Evolutionary conservation across 176 grass and related monocot genomes (phyloP), one percentile per base, ranked within the genome.

Genomic region (Aegilops longissima): DNA sequence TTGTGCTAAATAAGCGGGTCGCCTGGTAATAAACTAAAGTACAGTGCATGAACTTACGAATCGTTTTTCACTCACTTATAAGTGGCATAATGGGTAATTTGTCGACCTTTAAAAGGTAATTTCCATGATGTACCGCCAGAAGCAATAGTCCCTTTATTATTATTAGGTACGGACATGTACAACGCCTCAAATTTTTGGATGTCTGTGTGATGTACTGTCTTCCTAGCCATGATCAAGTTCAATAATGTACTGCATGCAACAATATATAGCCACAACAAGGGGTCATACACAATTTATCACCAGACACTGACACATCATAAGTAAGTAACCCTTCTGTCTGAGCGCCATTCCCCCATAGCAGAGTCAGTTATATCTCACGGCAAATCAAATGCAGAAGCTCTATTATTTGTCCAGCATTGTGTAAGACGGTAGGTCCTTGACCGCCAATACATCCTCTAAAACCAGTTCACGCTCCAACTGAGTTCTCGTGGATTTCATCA

Each of bases 401-500:
- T 52, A 47, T 87, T 80, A 82, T 76, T 75, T 82, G 66, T 87
- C 88, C 86, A 98, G 77, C 88, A 98, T 96, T 59, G 94, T 94
- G 89, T 94, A 94, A 5, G 96, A 93, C 4, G 96, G 96, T 11
- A 98, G 80, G 66, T 98, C 96, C 73, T 90, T 91, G 42, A 98
- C 87, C 4, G 71, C 80, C 61, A 84, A 16, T 13, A 90, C 82
- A 82, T 98, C 96, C 61, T 96, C 96, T 66, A 96, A 74, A 25
- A 82, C 82, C 30, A 98, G 80, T 79, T 98, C 96, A 3, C 92
- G 91, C 82, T 96, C 96, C 75, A 96, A 63, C 49, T 98, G 96
- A 70, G 61, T 90, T 90, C 88, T 98, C 21, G 94, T 94, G 33
- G 93, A 92, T 79, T 96, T 98, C 90, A 98, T 44, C 30, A 98